Evolutionary conservation across 805 yeast genomes (phyloP), one percentile per base, ranked within the genome.

Genomic region (Starmerella cellae): DNA sequence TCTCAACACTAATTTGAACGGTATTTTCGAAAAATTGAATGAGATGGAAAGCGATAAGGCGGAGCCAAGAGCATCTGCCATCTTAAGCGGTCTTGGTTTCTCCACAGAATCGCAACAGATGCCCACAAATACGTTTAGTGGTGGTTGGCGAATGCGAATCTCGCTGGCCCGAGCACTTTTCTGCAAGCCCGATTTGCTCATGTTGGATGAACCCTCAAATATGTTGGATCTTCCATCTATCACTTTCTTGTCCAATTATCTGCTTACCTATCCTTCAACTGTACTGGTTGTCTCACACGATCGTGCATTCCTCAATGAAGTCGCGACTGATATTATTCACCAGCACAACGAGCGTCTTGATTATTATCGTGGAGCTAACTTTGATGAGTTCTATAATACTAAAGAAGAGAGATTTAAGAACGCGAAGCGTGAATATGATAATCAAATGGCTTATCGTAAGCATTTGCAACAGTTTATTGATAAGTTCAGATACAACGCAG

Each of bases 131-230:
- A 73, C 85, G 22, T 91, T 91, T 61, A 85, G 96, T 41, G 99
- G 99, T 74, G 99, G 99, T 77, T 91, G 98, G 98, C 80, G 98
- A 73, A 91, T 91, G 98, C 82, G 98, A 69, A 72, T 91, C 51
- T 82, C 96, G n/a, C 71, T 91, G 47, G 98, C 98, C 3, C 77
- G 98, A 65, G 98, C 98, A 0, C 71, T 91, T 60, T 91, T 91
- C 71, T 88, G 96, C 72, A 79, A 84, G 60, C 98, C 98, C 0
- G 98, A 91, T 62, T 69, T 91, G 51, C 69, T 91, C 52, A 68
- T 91, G 59, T 72, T 91, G 51, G 98, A 91, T 74, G 99, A 91
- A 72, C 99, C 99, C 57, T 87, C 97, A 48, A 91, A 91, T 79
- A 91, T 87, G 95, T 82, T 91, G 94, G 99, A 91, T 75, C 95